These are phyloP conservation scores for Fonsecaea pedrosoi DNA, from an alignment of 2,329 filamentous ascomycete genomes.

Conservation along the genomic window DNA sequence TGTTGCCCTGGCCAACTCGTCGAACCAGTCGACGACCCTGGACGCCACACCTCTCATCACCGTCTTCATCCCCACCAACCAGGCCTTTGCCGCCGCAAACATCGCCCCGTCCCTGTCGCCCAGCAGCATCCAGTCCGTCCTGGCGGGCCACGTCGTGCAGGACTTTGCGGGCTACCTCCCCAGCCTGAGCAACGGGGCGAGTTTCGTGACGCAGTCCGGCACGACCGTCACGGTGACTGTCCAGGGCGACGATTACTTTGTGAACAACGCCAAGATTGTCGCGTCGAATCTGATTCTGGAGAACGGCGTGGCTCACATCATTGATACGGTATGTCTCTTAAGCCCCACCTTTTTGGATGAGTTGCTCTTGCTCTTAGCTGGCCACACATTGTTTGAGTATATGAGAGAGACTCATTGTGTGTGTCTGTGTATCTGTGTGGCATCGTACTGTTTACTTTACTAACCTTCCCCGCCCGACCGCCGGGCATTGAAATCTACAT, in stretches of 20 bases:
- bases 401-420: too few species aligned
- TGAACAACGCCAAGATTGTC: conserved; percentile 20
- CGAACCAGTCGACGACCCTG: conserved; percentile 2
- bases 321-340: conserved; percentile 11
- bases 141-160: conserved; percentile 12
- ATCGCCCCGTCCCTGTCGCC: not conserved
- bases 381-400: too few species aligned
- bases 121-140: conserved; percentile 1
- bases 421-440: too few species aligned
- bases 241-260: conserved; percentile 18
- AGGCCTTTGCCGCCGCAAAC: conserved; percentile 10
- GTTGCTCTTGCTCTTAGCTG: too few species aligned
- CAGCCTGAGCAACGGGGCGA: conserved; percentile 5
- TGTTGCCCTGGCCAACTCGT: conserved; percentile 8
- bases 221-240: conserved; percentile 16
- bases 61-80: conserved; percentile 16
- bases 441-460: too few species aligned
- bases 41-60: conserved; percentile 17
- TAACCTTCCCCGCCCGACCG: not conserved
- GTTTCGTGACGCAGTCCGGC: conserved; percentile 11
- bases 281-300: conserved; percentile 19
- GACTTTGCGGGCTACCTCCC: conserved; percentile 15
- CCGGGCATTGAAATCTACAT: not conserved
- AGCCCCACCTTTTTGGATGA: not conserved
- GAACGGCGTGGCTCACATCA: conserved; percentile 17